Evolutionary conservation across 768 basidiomycete genomes (phyloP).

Genomic region (Mycena rebaudengoi): DNA sequence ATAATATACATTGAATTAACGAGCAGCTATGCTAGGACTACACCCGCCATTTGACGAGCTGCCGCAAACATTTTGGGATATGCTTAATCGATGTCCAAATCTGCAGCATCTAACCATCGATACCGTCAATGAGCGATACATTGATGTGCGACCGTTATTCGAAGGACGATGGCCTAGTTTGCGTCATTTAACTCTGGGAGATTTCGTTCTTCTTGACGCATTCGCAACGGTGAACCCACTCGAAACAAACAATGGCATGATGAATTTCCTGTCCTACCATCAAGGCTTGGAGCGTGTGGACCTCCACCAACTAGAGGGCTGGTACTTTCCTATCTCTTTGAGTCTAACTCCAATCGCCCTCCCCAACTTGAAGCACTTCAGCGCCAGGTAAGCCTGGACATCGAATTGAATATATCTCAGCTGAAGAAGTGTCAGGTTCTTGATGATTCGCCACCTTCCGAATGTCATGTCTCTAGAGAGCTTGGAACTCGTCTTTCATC

Average conservation of each 20-base stretch:
- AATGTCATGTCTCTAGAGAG: conserved; percentile 23
- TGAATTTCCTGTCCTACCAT: conserved; percentile 20
- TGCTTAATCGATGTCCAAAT: conserved; percentile 25
- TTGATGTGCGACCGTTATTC: conserved; percentile 26
- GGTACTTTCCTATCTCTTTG: conserved; percentile 29
- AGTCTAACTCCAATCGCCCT: conserved; percentile 19
- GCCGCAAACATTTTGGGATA: conserved; percentile 25
- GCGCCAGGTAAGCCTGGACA: no score
- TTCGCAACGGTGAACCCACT: conserved; percentile 24
- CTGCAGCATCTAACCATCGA: conserved; percentile 24
- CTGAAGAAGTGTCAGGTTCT: no score
- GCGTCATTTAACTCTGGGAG: conserved; percentile 24
- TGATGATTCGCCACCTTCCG: conserved; percentile 21
- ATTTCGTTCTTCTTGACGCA: conserved; percentile 26
- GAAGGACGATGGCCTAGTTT: conserved; percentile 23
- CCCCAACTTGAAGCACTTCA: conserved; percentile 22
- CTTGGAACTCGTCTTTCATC: conserved; percentile 25
- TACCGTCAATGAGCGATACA: conserved; percentile 28
- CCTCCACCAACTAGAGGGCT: conserved; percentile 26
- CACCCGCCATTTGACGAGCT: conserved; percentile 29
- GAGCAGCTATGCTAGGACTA: conserved; percentile 1
- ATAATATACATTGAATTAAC: background rate
- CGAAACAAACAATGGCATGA: conserved; percentile 23
- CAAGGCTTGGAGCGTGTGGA: conserved; percentile 13
- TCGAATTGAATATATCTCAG: no score